Evolutionary conservation across 495 filamentous ascomycete genomes (phyloP), one percentile per base, ranked within the genome.

Genomic region (Articulospora tetracladia): DNA sequence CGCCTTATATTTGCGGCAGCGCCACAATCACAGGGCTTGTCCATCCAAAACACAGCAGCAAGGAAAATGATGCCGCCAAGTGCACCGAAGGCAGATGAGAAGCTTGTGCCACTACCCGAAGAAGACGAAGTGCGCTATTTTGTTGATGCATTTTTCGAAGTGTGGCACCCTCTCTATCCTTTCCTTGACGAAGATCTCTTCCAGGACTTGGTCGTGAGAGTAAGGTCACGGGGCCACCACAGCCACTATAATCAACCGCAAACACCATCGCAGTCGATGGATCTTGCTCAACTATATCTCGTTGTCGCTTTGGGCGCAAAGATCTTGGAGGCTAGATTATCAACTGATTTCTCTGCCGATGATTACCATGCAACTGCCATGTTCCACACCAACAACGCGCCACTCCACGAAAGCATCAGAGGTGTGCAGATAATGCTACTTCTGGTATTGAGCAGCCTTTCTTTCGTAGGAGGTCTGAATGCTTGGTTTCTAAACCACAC

Each of bases 401-500:
- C 70, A 57, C 59, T 66, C 6, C 73, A 77, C 36, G 72, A 71
- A 8, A 73, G 75, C 6, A 47, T 77, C 6, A 64, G 72, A 36
- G 73, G 73, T 22, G 60, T 79, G 1, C 77, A 79, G 57, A 73
- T 72, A 58, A 53, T 77, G 2, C 61, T 79, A 10, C 65, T 78
- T 23, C 67, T 80, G 3, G 74, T 75, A 1, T 61, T 80, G 44
- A 70, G 77, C 34, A 80, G 76, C 61, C 72, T 76, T 0, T 76
- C 74, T 0, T 74, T 74, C 34, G 39, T 44, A 8, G 39, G 39
- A 11, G 66, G 69, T 11, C 66, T 80, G 23, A 77, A 78, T 61
- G 71, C 77, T 26, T 80, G 77, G 77, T 76, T 74, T 53, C 64
- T 80, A 1, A 77, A 78, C 28, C 79, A 80, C 52, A 76, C 78